Evolutionary conservation across 805 yeast species (phyloP), one percentile per base, ranked within the genome.

Genomic region (Peterozyma xylosa): DNA sequence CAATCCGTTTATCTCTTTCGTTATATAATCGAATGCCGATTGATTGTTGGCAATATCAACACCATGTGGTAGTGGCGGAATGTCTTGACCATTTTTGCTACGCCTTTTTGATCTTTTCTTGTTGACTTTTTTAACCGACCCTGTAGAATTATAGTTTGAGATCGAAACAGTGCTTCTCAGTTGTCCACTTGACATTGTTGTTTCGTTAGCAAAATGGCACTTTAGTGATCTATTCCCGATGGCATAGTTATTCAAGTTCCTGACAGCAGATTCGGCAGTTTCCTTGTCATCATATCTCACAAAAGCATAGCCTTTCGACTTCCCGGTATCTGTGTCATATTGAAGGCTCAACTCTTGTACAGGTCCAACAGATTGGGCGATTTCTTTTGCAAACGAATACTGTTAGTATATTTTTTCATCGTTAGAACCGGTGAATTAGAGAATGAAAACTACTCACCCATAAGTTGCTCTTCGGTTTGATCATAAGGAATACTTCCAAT

Each of bases 401-500:
- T 16, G 18, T n/a, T n/a, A n/a, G 18, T 16, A 18, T 6, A 14
- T n/a, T 4, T 16, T n/a, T 14, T 17, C 15, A 17, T 16, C 14
- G n/a, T 4, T n/a, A 36, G 4, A 36, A n/a, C 3, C 6, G 38
- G 6, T 13, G 27, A 21, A 21, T 4, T 5, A 21, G 27, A 21
- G 27, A 21, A 21, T 4, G 7, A 21, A 21, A 21, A 21, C 7
- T 21, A 21, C 27, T 21, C 27, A 21, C 27, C 49, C 51, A 77
- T 63, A n/a, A 91, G 82, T 60, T 90, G 97, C 53, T 88, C 95
- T 59, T 91, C 98, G 0, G 96, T 86, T 56, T 86, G 88, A 55
- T 91, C 97, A 58, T 81, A 88, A 1, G 98, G 98, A 34, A 91
- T 85, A 13, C 87, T 82, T 3, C 96, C 95, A 36, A 90, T 76